phyloP scores from a whole-genome alignment of 352 stramenopile species.

The Phytophthora meadii region DNA sequence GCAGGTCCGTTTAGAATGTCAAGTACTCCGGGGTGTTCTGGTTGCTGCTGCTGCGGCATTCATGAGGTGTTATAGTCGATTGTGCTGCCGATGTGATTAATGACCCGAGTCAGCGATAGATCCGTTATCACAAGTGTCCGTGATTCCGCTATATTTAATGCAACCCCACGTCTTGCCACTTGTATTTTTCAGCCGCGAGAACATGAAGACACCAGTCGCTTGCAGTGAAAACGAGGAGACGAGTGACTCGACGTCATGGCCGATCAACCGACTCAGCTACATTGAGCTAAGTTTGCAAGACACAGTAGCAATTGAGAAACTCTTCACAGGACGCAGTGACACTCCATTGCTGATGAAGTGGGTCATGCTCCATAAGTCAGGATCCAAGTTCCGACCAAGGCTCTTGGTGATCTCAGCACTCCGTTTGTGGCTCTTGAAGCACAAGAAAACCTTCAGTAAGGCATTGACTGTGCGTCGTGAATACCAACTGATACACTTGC shows the following conservation, averaged over 20 bases:
- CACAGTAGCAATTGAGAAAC: slow-evolving; percentile 48
- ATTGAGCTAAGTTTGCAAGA: slow-evolving; percentile 57
- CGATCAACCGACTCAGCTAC: slow-evolving; percentile 74
- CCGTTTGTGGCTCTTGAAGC: slow-evolving; percentile 57
- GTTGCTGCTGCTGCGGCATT: too few species aligned
- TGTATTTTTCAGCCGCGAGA: not conserved
- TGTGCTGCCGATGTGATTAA: too few species aligned
- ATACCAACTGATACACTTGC: slow-evolving; percentile 56
- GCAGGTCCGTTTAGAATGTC: too few species aligned
- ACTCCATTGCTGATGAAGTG: slow-evolving; percentile 67
- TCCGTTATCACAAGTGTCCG: too few species aligned
- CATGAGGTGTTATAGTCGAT: too few species aligned
- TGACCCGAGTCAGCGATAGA: too few species aligned
- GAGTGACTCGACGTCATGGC: slow-evolving; percentile 46
- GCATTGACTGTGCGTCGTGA: slow-evolving; percentile 41
- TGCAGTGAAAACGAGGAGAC: slow-evolving; percentile 23
- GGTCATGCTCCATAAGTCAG: slow-evolving; percentile 56
- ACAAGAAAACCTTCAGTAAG: slow-evolving; percentile 52
- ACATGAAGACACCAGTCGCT: slow-evolving; percentile 25
- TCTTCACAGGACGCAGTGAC: slow-evolving; percentile 59
- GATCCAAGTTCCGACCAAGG: slow-evolving; percentile 47
- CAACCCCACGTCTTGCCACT: not conserved
- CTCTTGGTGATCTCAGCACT: slow-evolving; percentile 68
- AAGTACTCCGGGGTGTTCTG: too few species aligned
- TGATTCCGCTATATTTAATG: too few species aligned